Percentiles rank a stretch among this genome's conserved stretches.
Conservation (phyloP, 768 basidiomycete species). For the Xerocomellus intermedius region DNA sequence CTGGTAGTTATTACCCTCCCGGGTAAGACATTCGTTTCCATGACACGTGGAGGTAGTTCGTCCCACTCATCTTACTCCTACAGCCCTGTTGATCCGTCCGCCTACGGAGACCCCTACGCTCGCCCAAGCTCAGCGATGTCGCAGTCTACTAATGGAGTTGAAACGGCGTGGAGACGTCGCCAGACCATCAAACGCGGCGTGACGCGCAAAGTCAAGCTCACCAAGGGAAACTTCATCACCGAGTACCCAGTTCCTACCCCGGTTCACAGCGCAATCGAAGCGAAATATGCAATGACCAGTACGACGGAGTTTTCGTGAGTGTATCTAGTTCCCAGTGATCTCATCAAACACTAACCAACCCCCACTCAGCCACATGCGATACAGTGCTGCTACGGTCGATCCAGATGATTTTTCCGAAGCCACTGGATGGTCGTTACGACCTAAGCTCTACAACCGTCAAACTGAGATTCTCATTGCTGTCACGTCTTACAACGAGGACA, state of each 20-base stretch:
- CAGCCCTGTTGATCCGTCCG: slow-evolving; percentile 53
- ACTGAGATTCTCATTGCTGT: slow-evolving; percentile 95
- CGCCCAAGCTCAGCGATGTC: slow-evolving; percentile 55
- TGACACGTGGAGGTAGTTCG: not conserved
- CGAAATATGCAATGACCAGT: slow-evolving; percentile 66
- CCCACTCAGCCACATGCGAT: slow-evolving; percentile 73
- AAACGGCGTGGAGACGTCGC: slow-evolving; percentile 67
- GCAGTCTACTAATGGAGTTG: slow-evolving; percentile 52
- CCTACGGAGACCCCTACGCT: slow-evolving; percentile 66
- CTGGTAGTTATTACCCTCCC: slow-evolving; percentile 71
- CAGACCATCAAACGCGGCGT: slow-evolving; percentile 92
- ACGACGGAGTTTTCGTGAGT: slow-evolving; percentile 91
- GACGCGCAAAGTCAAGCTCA: slow-evolving; percentile 92
- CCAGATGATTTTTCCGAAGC: slow-evolving; percentile 84
- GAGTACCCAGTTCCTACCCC: slow-evolving; percentile 89
- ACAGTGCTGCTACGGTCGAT: slow-evolving; percentile 89
- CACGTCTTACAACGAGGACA: slow-evolving; percentile 92
- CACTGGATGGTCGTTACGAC: slow-evolving; percentile 81
- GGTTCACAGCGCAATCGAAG: slow-evolving; percentile 77
- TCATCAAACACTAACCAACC: not conserved
- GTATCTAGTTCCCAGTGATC: not conserved
- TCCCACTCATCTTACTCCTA: slow-evolving; percentile 11
- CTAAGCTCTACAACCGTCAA: slow-evolving; percentile 81
- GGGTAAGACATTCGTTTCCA: slow-evolving; percentile 42
- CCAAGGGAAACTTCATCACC: slow-evolving; percentile 87